Evolutionary conservation across 2,329 filamentous ascomycete genomes (phyloP), one percentile per base, ranked within the genome.

Genomic region (Fusarium proliferatum): DNA sequence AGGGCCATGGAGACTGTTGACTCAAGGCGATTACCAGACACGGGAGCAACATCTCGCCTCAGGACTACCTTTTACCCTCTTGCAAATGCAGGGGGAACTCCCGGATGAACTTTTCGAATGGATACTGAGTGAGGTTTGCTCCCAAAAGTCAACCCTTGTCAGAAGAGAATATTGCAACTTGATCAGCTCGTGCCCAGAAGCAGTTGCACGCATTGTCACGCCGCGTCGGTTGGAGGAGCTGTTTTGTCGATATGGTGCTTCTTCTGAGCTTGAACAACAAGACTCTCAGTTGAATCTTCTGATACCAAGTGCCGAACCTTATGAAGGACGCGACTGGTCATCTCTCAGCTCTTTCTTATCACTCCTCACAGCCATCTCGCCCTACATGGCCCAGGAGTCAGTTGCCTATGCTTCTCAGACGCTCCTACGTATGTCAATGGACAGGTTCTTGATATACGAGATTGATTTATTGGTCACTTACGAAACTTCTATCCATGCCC

Each of bases 31-130:
- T 60, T 60, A 65, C 19, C 67, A 82, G 11, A 83, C 85, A 43
- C 86, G 91, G 56, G 84, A 89, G 61, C 88, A 90, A 72, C 85
- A 88, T 42, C 88, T 94, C 60, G 81, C 89, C 30, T 90, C 89
- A 26, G 92, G 92, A 4, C 82, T 92, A 63, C 85, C 91, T 3
- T 86, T 88, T 62, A 86, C 88, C 49, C 83, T 91, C 19, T 56
- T 82, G 8, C 60, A 52, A 9, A 79, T 78, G 51, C 73, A 64
- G 3, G 75, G 75, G 17, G 72, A 70, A 13, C 79, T 94, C 17
- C 89, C 92, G 0, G 89, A 93, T 67, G 87, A 92, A 61, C 77
- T 94, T 2, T 86, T 94, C 56, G 76, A 87, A 21, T 95, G 93
- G 93, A 83, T 94, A 6, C 77, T 93, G 10, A 82, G 88, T 56